phyloP scores from a whole-genome alignment of 1,284 basidiomycete species.

The Boletellus deceptivus region DNA sequence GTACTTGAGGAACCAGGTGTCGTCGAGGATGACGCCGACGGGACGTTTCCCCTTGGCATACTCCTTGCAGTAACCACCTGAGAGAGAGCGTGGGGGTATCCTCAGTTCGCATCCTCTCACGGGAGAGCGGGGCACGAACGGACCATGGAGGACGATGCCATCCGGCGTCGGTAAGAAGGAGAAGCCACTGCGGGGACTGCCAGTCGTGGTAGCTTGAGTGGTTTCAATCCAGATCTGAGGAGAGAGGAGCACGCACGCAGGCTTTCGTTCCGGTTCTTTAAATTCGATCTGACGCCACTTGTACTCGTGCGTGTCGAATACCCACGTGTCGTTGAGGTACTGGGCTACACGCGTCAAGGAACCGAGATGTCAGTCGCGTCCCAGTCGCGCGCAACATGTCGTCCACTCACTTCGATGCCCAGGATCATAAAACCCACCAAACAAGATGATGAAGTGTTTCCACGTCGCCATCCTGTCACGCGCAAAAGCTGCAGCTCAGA shows the following conservation, averaged over 20 bases:
- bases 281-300: slow-evolving; percentile 84
- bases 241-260: slow-evolving; percentile 50
- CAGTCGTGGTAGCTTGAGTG: slow-evolving; percentile 28
- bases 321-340: slow-evolving; percentile 86
- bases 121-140: slow-evolving; percentile 5
- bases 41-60: slow-evolving; percentile 87
- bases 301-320: slow-evolving; percentile 87
- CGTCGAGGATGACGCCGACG: slow-evolving; percentile 85
- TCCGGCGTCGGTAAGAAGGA: slow-evolving; percentile 82
- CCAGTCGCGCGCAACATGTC: not conserved
- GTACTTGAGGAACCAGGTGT: slow-evolving; percentile 87
- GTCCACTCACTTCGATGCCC: slow-evolving; percentile 63
- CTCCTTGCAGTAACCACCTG: slow-evolving; percentile 90
- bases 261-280: slow-evolving; percentile 64
- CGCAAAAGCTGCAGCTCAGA: not conserved
- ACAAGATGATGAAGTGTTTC: slow-evolving; percentile 86
- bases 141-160: slow-evolving; percentile 82
- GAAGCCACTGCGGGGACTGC: slow-evolving; percentile 79
- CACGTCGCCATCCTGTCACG: slow-evolving; percentile 80
- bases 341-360: slow-evolving; percentile 51
- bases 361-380: not conserved
- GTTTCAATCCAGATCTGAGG: no score
- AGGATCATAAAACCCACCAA: slow-evolving; percentile 87
- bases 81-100: not conserved
- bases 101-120: not conserved